These are phyloP conservation scores for Phytopythium chamaehyphon DNA, from an alignment of 352 stramenopile genomes.

Conservation along the genomic window DNA sequence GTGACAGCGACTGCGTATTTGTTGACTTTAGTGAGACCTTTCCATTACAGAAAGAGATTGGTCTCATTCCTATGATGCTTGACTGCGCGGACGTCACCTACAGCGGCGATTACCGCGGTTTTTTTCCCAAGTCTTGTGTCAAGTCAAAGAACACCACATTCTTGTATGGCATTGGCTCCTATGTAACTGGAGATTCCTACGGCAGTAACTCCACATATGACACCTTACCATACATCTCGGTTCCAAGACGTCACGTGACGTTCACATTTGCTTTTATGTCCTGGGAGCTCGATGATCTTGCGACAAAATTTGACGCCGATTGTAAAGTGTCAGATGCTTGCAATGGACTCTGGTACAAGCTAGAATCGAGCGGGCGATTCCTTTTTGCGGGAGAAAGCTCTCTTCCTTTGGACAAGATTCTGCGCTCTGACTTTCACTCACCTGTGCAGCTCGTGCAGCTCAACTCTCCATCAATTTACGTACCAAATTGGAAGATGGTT, in stretches of 20 bases:
- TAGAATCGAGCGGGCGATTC: conserved; percentile 37
- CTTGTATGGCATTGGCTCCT: conserved; percentile 38
- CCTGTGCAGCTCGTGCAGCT: conserved; percentile 42
- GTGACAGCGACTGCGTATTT: conserved; percentile 28
- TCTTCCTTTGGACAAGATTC: conserved; percentile 18
- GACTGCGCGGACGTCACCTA: conserved; percentile 33
- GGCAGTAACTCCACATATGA: not conserved
- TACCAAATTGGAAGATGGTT: conserved; percentile 1
- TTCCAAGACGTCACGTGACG: conserved; percentile 29
- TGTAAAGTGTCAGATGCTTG: conserved; percentile 26
- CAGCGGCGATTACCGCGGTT: conserved; percentile 34
- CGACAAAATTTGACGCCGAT: conserved; percentile 24
- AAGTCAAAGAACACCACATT: conserved; percentile 22
- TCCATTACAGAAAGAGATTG: conserved; percentile 30
- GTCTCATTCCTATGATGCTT: conserved; percentile 20
- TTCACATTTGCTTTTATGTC: conserved; percentile 39
- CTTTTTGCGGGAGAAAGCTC: conserved; percentile 33
- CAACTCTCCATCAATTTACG: conserved; percentile 18
- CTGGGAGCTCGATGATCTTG: conserved; percentile 28
- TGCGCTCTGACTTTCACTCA: conserved; percentile 25
- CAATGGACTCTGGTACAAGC: conserved; percentile 32
- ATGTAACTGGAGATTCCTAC: conserved; percentile 38
- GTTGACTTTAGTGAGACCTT: conserved; percentile 27
- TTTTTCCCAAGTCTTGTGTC: conserved; percentile 26
- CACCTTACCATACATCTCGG: conserved; percentile 20